phyloP scores from a whole-genome alignment of 805 yeast species.

The Candida pini region DNA sequence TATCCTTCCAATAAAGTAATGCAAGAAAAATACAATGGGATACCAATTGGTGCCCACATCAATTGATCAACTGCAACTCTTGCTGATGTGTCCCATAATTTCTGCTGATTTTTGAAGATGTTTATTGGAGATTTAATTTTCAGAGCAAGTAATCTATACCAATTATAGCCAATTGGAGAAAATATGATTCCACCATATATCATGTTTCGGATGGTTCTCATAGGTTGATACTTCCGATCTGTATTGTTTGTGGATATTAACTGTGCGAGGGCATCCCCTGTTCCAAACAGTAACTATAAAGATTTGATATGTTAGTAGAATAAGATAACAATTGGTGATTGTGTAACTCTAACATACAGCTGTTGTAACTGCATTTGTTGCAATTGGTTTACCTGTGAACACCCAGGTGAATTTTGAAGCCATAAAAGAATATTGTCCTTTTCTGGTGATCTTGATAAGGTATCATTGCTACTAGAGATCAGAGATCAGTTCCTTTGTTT shows the following conservation, averaged over 20 bases:
- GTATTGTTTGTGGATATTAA: slow-evolving; percentile 32
- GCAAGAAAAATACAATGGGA: slow-evolving; percentile 64
- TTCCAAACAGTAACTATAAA: slow-evolving; percentile 46
- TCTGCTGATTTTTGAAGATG: slow-evolving; percentile 7
- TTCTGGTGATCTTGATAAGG: too few relatives aligned
- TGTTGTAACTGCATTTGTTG: slow-evolving; percentile 43
- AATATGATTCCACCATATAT: slow-evolving; percentile 69
- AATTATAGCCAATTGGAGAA: slow-evolving; percentile 67
- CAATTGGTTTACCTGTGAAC: slow-evolving; percentile 29
- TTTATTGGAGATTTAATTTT: slow-evolving; percentile 32
- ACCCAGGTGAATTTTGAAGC: slow-evolving; percentile 4
- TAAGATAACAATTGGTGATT: not conserved
- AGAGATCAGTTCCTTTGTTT: too few relatives aligned
- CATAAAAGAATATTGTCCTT: too few relatives aligned
- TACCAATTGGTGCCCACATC: slow-evolving; percentile 69
- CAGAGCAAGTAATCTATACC: slow-evolving; percentile 53
- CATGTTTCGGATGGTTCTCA: slow-evolving; percentile 57
- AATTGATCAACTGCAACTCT: slow-evolving; percentile 70
- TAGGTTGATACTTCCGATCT: slow-evolving; percentile 36
- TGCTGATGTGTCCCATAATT: slow-evolving; percentile 30
- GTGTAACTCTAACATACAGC: slow-evolving; percentile 34
- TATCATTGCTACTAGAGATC: too few relatives aligned
- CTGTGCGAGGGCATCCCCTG: slow-evolving; percentile 77
- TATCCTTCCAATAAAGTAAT: slow-evolving; percentile 65
- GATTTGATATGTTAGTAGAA: slow-evolving; percentile 4